Base-by-base conservation (phyloP, 78 protist species). In the Protostelium mycophagum region DNA sequence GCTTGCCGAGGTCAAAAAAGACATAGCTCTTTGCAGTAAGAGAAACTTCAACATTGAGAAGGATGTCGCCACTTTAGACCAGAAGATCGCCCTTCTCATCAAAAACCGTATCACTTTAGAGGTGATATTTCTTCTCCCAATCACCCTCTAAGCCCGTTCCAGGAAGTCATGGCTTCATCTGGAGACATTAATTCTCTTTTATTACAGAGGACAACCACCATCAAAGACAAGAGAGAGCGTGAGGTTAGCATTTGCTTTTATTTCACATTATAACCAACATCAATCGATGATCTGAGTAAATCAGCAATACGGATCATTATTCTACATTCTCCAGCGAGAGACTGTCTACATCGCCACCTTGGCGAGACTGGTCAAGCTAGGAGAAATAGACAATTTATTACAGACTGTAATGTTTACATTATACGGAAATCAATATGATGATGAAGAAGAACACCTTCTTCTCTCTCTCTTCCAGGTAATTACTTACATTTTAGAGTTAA, bases 361-460 rank as follows among this genome's bases (percentile, higher is more conserved):
- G 63, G 93, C 96, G 1, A 86, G 91, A 34, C 35, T 88, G 83
- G 93, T 94, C 28, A 88, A 90, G 23, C 85, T 89, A 0, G 94
- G 91, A 28, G 96, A 94, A 85, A 91, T 94, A 31, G 96, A 94
- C 83, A 91, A 89, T 86, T 63, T 94, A 1, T 39, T 95, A 16
- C 96, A 95, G 87, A 90, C 92, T 0, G 93, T 95, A 35, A 92
- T 92, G 95, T 95, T 95, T 38, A 92, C 96, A 51, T 88, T 95
- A 36, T 95, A 90, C 83, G 96, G 96, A 37, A 90, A 95, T 36
- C 96, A 95, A 83, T 95, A 95, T 34, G 95, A 92, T 34, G 92
- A 93, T 84, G 83, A 93, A 10, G 96, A 95, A 16, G 96, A 95
- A 38, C 93, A 90, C 38, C 63, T 95, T 29, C 83, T 95, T 29